Percentiles rank a stretch among this genome's conserved stretches.
Evolutionary conservation across 306 rosid genomes (phyloP).

Genomic region (Quercus berberidifolia): DNA sequence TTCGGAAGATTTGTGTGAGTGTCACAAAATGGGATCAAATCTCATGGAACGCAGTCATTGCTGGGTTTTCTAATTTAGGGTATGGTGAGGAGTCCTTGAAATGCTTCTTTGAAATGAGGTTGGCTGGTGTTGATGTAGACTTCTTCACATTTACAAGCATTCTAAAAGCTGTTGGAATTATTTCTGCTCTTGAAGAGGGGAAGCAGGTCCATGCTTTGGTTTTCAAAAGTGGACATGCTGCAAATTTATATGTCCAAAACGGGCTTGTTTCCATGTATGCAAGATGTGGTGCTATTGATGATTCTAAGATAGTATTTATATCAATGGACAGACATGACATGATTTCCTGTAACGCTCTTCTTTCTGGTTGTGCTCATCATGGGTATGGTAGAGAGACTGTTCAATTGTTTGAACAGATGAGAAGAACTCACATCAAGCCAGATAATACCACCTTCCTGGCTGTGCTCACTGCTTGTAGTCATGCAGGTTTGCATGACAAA

Average conservation of each 20-base stretch:
- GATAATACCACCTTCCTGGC: slow-evolving; percentile 39
- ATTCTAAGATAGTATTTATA: slow-evolving; percentile 27
- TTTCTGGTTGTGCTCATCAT: slow-evolving; percentile 37
- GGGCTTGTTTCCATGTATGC: slow-evolving; percentile 57
- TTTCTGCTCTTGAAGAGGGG: slow-evolving; percentile 38
- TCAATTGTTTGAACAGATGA: slow-evolving; percentile 42
- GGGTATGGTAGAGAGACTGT: slow-evolving; percentile 40
- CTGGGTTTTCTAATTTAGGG: slow-evolving; percentile 45
- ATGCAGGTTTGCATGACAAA: slow-evolving; percentile 41
- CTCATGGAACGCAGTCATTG: slow-evolving; percentile 49
- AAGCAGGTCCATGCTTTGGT: slow-evolving; percentile 43
- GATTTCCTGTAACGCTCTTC: slow-evolving; percentile 41
- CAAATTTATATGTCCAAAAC: slow-evolving; percentile 33
- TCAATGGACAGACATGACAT: slow-evolving; percentile 32
- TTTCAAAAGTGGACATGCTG: slow-evolving; percentile 31
- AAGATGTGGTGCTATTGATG: slow-evolving; percentile 37
- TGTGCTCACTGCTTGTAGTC: slow-evolving; percentile 49
- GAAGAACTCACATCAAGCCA: slow-evolving; percentile 27
- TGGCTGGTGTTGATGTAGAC: slow-evolving; percentile 17
- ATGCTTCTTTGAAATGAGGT: slow-evolving; percentile 33
- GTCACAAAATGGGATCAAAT: slow-evolving; percentile 25
- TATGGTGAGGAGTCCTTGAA: slow-evolving; percentile 30
- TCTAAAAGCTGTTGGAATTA: slow-evolving; percentile 19
- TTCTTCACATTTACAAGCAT: slow-evolving; percentile 35
- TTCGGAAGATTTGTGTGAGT: slow-evolving; percentile 27